Conservation (phyloP, 495 filamentous ascomycete genomes). For the Annulohypoxylon stygium region DNA sequence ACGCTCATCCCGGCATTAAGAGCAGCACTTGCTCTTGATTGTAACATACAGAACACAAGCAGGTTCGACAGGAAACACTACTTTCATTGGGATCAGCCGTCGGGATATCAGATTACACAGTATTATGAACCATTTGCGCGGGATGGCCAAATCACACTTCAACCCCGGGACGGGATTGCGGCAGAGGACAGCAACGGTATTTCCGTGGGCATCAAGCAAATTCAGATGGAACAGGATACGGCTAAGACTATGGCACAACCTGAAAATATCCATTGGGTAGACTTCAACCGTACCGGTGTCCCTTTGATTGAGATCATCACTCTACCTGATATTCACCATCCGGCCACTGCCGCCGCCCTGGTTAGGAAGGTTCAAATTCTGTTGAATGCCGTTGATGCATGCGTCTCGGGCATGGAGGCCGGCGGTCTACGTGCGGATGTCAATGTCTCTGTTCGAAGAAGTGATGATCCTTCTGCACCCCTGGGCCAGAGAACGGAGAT, state of each 20-base stretch:
- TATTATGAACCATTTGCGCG: conserved; percentile 90
- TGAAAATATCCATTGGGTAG: conserved; percentile 79
- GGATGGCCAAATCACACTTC: conserved; percentile 78
- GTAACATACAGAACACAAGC: conserved; percentile 78
- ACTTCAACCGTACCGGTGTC: conserved; percentile 93
- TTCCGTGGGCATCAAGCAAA: conserved; percentile 84
- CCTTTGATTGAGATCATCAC: conserved; percentile 97
- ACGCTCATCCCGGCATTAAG: conserved; percentile 90
- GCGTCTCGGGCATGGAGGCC: conserved; percentile 90
- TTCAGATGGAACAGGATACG: conserved; percentile 98
- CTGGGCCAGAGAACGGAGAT: conserved; percentile 95
- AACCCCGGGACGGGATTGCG: conserved; percentile 82
- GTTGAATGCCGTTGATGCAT: conserved; percentile 83
- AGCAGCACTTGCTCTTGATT: conserved; percentile 86
- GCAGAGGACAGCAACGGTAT: conserved; percentile 74
- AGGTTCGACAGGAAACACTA: conserved; percentile 98
- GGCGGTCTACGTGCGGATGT: conserved; percentile 94
- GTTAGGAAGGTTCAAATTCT: conserved; percentile 90
- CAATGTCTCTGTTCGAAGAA: conserved; percentile 86
- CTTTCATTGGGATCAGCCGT: conserved; percentile 97
- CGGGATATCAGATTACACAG: conserved; percentile 97
- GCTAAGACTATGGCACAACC: conserved; percentile 89
- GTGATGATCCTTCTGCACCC: conserved; percentile 56
- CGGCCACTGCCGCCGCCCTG: conserved; percentile 85
- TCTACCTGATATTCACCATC: conserved; percentile 83